phyloP scores from a whole-genome alignment of 768 basidiomycete genomes.

The Suillus ampliporus region DNA sequence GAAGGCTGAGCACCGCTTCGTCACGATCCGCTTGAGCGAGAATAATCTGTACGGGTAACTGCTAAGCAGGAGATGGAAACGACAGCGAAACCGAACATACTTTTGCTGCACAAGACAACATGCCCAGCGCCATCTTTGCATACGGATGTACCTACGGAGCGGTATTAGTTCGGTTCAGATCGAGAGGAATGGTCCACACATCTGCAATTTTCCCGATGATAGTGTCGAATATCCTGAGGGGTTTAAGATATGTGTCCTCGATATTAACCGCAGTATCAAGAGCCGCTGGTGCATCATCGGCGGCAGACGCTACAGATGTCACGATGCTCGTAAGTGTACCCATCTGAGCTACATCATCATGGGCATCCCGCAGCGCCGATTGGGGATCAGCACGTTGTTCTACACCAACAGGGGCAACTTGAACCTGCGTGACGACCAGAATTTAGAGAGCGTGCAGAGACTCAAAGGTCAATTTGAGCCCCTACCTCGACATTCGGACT shows the following conservation, averaged over 20 bases:
- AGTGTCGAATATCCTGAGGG: not conserved
- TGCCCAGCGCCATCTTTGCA: slow-evolving; percentile 1
- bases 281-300: not conserved
- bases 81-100: not conserved
- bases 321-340: not conserved
- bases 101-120: slow-evolving; percentile 1
- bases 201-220: not conserved
- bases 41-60: not conserved
- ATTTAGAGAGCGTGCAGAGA: not conserved
- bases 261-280: not conserved
- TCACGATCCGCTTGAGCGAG: not conserved
- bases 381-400: not conserved
- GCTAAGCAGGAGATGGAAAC: too few species aligned
- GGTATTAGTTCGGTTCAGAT: not conserved
- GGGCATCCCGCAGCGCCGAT: too few species aligned
- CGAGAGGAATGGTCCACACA: not conserved
- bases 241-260: not conserved
- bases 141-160: slow-evolving; percentile 5
- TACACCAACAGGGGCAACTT: not conserved
- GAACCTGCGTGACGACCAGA: not conserved
- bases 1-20: not conserved
- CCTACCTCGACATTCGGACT: too few species aligned
- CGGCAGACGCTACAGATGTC: not conserved
- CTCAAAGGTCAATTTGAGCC: too few species aligned
- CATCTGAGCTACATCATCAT: not conserved